Base-by-base conservation (phyloP, 2,329 filamentous ascomycete species). In the Venturia nashicola region DNA sequence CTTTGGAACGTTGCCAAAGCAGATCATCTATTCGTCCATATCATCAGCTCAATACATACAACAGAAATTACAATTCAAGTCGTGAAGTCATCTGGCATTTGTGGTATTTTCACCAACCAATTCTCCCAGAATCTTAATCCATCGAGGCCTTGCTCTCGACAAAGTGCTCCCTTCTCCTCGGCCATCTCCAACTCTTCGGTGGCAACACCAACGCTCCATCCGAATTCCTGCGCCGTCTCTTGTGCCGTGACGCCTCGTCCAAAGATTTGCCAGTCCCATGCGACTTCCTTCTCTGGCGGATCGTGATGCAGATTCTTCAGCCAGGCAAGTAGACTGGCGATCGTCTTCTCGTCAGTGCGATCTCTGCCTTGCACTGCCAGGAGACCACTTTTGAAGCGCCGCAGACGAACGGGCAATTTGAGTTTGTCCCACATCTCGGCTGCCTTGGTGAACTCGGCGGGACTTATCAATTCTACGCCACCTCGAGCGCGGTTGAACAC, bases 131-230 rank as follows among this genome's bases (percentile, higher is more conserved):
- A 99, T 70, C 88, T 88, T 59, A 96, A 79, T 0, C 94, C 94
- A 73, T 97, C 92, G 16, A 97, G 84, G 5, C 91, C 88, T 70
- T 96, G 92, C 73, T 99, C 94, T 59, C 94, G 86, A 73, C 93
- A 97, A 23, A 99, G 74, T 2, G 86, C 85, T 0, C 94, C 94
- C 64, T 83, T 85, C 73, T 97, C 93, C 74, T 99, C 94, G 0
- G 92, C 92, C 93, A 99, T 97, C 72, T 97, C 90, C 14, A 99
- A 80, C 76, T 99, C 94, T 73, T 97, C 94, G 65, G 88, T 89
- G 1, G 94, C 94, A 27, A 99, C 93, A 9, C 94, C 94, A 8
- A 99, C 88, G 72, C 94, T 97, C 94, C 94, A 99, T 6, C 92
- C 90, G 75, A 99, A 99, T 61, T 85, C 81, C 74, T 95, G 90